Base-by-base conservation (phyloP, 176 grass and related monocot genomes). In the Bonia amplexicaulis region DNA sequence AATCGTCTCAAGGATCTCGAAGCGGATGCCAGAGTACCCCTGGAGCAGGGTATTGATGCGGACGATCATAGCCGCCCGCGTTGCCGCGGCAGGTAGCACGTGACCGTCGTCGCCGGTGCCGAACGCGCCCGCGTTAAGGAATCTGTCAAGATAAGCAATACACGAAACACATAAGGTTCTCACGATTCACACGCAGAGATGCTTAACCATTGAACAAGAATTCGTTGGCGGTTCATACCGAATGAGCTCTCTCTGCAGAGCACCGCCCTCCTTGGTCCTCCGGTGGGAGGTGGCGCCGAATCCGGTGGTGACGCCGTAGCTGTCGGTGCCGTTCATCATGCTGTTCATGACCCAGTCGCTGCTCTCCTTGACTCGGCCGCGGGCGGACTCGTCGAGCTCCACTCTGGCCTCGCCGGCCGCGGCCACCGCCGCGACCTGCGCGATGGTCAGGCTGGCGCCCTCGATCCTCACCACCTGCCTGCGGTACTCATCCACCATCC, bases 1-100 rank as follows among this genome's bases (percentile, higher is more conserved):
- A 9, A 97, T 89, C 41, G 94, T 26, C 88, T 97, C 94, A 1
- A 97, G 90, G 71, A 97, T 94, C 81, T 97, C 94, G 58, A 94
- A 97, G 6, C 94, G 90, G 81, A 97, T 94, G 11, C 94, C 94
- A 0, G 94, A 97, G 90, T 94, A 97, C 0, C 94, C 94, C 80
- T 97, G 94, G 5, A 97, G 90, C 51, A 97, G 80, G 14, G 92
- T 97, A 51, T 97, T 97, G 88, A 97, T 92, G 39, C 94, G 92
- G 17, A 97, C 94, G 8, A 97, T 88, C 94, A 97, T 97, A 7
- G 94, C 94, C 1, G 92, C 94, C 46, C 94, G 77, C 27, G 92
- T 89, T 1, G 92, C 79, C 0, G 88, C 12, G 0, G 88, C 62
- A 25, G 95, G 90, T 60, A 97, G 86, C 15, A 88, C 86, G 75